Base-by-base conservation (phyloP, 2,329 filamentous ascomycete species). In the Aspergillus versicolor region DNA sequence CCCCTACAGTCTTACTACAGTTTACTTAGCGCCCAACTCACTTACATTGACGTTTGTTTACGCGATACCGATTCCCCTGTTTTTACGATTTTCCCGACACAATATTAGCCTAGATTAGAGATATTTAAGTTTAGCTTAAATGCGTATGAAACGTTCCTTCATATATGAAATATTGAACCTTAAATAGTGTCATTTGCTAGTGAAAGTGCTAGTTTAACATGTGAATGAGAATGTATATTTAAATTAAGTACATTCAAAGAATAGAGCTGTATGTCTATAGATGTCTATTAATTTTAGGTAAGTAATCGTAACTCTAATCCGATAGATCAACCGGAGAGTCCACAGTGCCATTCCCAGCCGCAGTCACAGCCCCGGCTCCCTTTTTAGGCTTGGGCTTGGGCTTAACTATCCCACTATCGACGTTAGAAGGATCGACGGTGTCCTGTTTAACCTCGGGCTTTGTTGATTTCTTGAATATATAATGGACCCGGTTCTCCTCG, bases 391-490 rank as follows among this genome's bases (percentile, higher is more conserved):
- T n/a, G 11, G 27, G 6, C 5, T 8, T 42, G 19, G 40, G 1
- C 8, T 21, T 21, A 21, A 21, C 21, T 4, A 12, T 8, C 30
- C 3, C 12, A 24, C 17, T 8, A 4, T 24, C 40, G 7, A 7
- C 38, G 3, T 32, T 15, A 22, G 40, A 12, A n/a, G 27, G 9
- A 27, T 21, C 12, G 19, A n/a, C n/a, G 43, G 41, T 32, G 9
- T 45, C 43, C 51, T 37, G 13, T n/a, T 62, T 62, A 7, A 55
- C 54, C 46, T 69, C 65, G 2, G 65, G 63, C 38, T 57, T 55
- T 27, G 60, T 67, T 3, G 67, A 67, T 58, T 76, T 76, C 54
- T 75, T 74, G 42, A 77, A 77, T n/a, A 77, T 60, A 49, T 69
- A 77, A 4, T 67, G 65, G 12, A 77, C 65, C 5, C 72, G 61